Evolutionary conservation across 495 filamentous ascomycete species (phyloP).

Genomic region (Podospora pseudocomata): DNA sequence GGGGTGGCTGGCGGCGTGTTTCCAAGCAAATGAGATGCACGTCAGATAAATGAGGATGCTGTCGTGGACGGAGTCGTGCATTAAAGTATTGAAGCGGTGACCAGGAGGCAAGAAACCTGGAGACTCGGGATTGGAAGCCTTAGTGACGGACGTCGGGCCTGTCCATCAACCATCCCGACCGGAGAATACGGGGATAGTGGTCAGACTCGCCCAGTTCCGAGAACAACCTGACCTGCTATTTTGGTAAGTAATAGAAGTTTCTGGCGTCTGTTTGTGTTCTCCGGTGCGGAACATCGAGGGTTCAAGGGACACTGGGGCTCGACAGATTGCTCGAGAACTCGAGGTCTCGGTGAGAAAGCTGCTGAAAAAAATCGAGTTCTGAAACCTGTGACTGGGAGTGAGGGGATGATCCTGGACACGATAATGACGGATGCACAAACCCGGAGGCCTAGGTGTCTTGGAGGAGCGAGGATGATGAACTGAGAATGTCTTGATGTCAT

Average conservation of each 20-base stretch:
- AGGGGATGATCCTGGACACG: not conserved
- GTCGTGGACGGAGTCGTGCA: not conserved
- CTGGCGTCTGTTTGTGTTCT: not conserved
- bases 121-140: not conserved
- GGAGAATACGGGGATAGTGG: not conserved
- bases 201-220: not conserved
- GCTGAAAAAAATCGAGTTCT: not conserved
- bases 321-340: not conserved
- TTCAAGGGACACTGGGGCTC: not conserved
- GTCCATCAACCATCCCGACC: not conserved
- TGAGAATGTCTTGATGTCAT: conserved; percentile 1
- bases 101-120: not conserved
- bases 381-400: not conserved
- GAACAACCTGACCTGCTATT: not conserved
- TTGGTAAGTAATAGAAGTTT: not conserved
- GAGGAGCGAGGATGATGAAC: not conserved
- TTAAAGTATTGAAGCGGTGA: not conserved
- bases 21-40: conserved; percentile 11
- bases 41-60: conserved; percentile 7
- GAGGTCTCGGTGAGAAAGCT: not conserved
- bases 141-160: not conserved
- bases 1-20: not conserved
- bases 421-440: not conserved
- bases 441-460: not conserved
- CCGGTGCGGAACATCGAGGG: not conserved